phyloP scores from a whole-genome alignment of 257 asterid genomes.

The Solanum clarkiae region DNA sequence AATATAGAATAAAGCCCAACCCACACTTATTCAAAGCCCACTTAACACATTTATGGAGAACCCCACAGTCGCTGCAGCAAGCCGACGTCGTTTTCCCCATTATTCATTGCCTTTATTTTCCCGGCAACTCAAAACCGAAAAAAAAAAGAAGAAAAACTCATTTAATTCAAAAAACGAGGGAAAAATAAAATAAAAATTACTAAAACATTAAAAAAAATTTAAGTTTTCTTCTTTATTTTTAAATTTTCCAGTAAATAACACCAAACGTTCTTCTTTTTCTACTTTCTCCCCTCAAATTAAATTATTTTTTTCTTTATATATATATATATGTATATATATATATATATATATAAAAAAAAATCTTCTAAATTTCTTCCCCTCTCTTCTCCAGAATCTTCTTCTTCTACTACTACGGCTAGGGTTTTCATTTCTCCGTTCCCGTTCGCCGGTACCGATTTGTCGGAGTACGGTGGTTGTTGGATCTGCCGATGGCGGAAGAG shows the following conservation, averaged over 20 bases:
- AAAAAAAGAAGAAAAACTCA: too few relatives aligned
- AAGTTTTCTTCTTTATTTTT: background rate
- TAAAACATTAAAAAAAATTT: background rate
- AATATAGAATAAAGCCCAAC: background rate
- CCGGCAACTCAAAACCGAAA: background rate
- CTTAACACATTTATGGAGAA: background rate
- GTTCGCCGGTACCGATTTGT: background rate
- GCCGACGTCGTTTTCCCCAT: background rate
- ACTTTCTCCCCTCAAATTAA: background rate
- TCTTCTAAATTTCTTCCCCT: background rate
- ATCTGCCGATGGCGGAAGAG: background rate
- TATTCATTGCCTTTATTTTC: background rate
- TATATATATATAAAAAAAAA: background rate
- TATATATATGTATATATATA: too few relatives aligned
- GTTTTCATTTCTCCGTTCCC: background rate
- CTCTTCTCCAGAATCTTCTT: background rate
- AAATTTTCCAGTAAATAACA: background rate
- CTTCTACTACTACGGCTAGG: background rate
- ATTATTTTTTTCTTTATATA: background rate
- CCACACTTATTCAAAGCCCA: background rate
- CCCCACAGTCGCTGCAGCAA: background rate
- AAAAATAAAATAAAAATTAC: background rate
- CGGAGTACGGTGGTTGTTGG: background rate
- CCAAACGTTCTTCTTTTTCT: background rate
- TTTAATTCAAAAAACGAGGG: background rate